Evolutionary conservation across 2,329 filamentous ascomycete genomes (phyloP), one percentile per base, ranked within the genome.

Genomic region (Xylaria arbuscula): DNA sequence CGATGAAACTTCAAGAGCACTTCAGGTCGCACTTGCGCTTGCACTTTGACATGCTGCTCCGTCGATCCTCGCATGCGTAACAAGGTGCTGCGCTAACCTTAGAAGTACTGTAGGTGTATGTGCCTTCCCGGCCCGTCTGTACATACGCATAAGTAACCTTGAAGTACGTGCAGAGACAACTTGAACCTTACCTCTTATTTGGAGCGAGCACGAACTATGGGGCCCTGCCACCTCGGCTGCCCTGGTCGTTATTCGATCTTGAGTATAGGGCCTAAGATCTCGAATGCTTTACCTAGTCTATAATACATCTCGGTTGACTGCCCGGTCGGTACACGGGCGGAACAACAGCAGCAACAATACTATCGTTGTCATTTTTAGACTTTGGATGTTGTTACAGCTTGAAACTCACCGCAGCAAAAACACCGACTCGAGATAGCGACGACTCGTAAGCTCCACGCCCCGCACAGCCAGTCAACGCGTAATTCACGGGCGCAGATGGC

Each of bases 181-280:
- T n/a, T n/a, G n/a, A n/a, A n/a, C n/a, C n/a, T n/a, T n/a, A n/a
- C n/a, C n/a, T n/a, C n/a, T n/a, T n/a, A n/a, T 10, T 34, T 10
- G 19, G 38, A 60, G 34, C 55, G 38, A 59, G 54, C 19, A 54
- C 54, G 58, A 69, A 60, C 63, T 48, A 51, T 55, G 47, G 47
- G 42, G 47, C 4, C 24, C 50, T 56, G 51, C 19, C 40, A 42
- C 5, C 34, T 34, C 47, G n/a, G 45, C 17, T 34, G 47, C 51
- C 57, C 64, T 61, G 48, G 64, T 32, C 32, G 50, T 69, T 69
- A 69, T 54, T 42, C 32, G 58, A 67, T 69, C 59, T 59, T 55
- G 60, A 48, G 19, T 69, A 69, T 64, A 61, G 15, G n/a, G 32
- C 9, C 59, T 58, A 54, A 60, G 59, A 66, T 67, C 67, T 60